phyloP scores from a whole-genome alignment of 352 stramenopile genomes.

The Phytophthora hibernalis region DNA sequence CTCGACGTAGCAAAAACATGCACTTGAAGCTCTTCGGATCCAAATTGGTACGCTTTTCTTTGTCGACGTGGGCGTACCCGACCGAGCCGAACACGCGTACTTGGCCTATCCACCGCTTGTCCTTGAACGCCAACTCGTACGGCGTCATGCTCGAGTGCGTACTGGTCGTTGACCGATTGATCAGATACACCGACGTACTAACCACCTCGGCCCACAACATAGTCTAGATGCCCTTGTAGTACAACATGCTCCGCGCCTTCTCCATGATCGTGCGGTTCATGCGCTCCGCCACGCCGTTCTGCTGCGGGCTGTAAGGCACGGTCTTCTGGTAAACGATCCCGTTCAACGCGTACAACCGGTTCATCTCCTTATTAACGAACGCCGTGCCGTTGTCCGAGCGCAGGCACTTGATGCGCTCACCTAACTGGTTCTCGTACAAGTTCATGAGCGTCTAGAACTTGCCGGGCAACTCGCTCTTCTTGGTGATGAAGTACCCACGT shows the following conservation, averaged over 20 bases:
- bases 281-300: constrained; percentile 32
- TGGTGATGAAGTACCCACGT: constrained; percentile 31
- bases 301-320: constrained; percentile 17
- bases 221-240: constrained; percentile 32
- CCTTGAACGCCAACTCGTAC: constrained; percentile 29
- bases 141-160: constrained; percentile 10
- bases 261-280: constrained; percentile 40
- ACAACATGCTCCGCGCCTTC: constrained; percentile 33
- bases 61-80: constrained; percentile 36
- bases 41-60: constrained; percentile 33
- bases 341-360: not conserved
- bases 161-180: constrained; percentile 27
- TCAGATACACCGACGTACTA: constrained; percentile 35
- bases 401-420: constrained; percentile 18
- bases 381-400: constrained; percentile 41
- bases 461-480: constrained; percentile 21
- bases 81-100: constrained; percentile 38
- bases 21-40: too few species aligned
- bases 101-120: constrained; percentile 14
- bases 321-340: constrained; percentile 26
- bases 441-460: constrained; percentile 25
- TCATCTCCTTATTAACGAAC: constrained; percentile 33
- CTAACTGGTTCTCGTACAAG: constrained; percentile 33
- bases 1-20: constrained; percentile 29
- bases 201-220: constrained; percentile 43